Conservation (phyloP, 495 filamentous ascomycete species). For the Xylaria telfairii region DNA sequence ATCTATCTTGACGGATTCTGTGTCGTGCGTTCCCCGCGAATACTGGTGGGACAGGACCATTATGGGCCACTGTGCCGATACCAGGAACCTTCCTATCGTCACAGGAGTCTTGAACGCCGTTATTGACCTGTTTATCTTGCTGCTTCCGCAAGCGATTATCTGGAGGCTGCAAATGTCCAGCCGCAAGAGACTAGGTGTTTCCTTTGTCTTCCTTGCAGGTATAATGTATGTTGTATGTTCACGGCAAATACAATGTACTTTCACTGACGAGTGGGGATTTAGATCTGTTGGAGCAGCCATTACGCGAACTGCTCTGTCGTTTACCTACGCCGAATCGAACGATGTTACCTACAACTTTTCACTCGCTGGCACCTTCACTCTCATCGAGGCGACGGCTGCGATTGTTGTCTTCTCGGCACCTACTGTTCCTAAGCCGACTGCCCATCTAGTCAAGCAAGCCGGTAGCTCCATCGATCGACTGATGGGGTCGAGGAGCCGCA, state of each 20-base stretch:
- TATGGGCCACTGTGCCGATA: conserved; percentile 20
- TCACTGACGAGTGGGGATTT: neutral
- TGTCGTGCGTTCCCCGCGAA: conserved; percentile 27
- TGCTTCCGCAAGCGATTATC: conserved; percentile 35
- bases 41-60: conserved; percentile 32
- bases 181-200: conserved; percentile 33
- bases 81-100: conserved; percentile 24
- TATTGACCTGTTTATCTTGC: conserved; percentile 27
- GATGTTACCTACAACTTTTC: conserved; percentile 26
- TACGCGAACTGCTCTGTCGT: conserved; percentile 5
- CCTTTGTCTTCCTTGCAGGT: conserved; percentile 34
- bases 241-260: neutral
- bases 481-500: neutral
- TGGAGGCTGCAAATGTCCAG: conserved; percentile 36
- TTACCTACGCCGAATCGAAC: conserved; percentile 12
- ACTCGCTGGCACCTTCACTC: neutral
- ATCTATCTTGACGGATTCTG: conserved; percentile 22
- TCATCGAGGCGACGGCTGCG: conserved; percentile 20
- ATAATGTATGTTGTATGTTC: conserved; percentile 11
- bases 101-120: conserved; percentile 22
- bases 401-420: conserved; percentile 26
- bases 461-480: conserved; percentile 6
- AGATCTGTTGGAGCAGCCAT: conserved; percentile 23
- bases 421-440: conserved; percentile 15
- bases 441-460: neutral